Conservation (phyloP, 2,329 filamentous ascomycete genomes). For the Exophiala lecanii-corni region DNA sequence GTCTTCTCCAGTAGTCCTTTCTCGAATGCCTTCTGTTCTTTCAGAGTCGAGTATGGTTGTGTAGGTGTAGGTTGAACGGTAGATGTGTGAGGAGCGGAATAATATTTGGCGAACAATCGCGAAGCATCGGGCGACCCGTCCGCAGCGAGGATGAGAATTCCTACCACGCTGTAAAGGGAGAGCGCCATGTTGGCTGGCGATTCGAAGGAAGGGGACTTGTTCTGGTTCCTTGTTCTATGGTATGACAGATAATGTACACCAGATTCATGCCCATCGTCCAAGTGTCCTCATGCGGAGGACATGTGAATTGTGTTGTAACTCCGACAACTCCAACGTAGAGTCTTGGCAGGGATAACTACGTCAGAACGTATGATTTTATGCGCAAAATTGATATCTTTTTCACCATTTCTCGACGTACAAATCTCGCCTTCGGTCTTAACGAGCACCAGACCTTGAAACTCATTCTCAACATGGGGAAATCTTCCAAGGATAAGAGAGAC, state of each 20-base stretch:
- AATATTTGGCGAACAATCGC: conserved; percentile 93
- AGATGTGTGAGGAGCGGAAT: conserved; percentile 62
- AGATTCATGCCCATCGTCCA: too few relatives aligned
- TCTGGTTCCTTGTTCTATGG: background rate
- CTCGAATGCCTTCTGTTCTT: conserved; percentile 94
- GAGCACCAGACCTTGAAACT: too few relatives aligned
- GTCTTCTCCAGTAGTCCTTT: conserved; percentile 95
- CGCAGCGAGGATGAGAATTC: conserved; percentile 71
- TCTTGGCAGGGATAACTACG: background rate
- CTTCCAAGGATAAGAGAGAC: conserved; percentile 97
- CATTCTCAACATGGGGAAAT: conserved; percentile 83
- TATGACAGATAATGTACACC: too few relatives aligned
- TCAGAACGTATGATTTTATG: too few relatives aligned
- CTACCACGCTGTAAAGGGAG: conserved; percentile 71
- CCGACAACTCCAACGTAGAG: background rate
- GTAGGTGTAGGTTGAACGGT: conserved; percentile 56
- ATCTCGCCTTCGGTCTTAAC: too few relatives aligned
- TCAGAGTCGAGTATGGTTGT: conserved; percentile 77
- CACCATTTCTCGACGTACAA: too few relatives aligned
- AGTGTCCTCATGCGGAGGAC: background rate
- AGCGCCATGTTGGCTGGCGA: conserved; percentile 56
- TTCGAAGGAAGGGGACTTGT: background rate
- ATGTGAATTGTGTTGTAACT: background rate
- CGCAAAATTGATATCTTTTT: too few relatives aligned
- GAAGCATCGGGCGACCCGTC: conserved; percentile 66